These are phyloP conservation scores for Solanum stenotomum DNA, from an alignment of 257 asterid species.

Conservation along the genomic window DNA sequence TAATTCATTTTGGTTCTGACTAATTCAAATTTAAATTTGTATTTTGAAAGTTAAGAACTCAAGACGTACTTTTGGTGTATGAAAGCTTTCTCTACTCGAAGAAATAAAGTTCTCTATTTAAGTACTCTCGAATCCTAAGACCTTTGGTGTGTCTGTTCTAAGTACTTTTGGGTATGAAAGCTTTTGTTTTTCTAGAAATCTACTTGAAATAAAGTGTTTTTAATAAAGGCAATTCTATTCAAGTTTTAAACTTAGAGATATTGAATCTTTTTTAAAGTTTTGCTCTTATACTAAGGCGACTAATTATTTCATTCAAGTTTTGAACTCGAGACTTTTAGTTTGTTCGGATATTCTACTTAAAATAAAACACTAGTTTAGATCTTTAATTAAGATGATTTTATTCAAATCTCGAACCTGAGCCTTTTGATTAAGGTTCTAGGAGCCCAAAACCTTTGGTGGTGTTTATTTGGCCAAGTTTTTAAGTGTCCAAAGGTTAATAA, in stretches of 20 bases:
- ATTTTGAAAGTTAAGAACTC: background rate
- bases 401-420: accelerated
- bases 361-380: too few species aligned
- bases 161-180: too few species aligned
- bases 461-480: background rate
- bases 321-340: accelerated
- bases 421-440: background rate
- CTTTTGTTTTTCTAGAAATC: accelerated
- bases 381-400: background rate
- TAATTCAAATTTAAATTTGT: too few species aligned
- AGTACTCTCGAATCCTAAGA: background rate
- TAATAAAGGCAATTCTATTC: background rate
- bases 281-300: background rate
- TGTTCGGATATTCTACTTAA: background rate
- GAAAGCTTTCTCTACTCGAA: background rate
- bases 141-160: background rate
- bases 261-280: too few species aligned
- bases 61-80: background rate
- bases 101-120: background rate
- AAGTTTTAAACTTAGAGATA: background rate
- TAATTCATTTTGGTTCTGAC: background rate
- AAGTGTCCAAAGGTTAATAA: background rate
- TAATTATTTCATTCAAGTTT: background rate
- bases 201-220: background rate
- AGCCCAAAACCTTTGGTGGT: background rate